phyloP scores from a whole-genome alignment of 768 basidiomycete genomes.

The Tylopilus plumbeoviolaceoides region DNA sequence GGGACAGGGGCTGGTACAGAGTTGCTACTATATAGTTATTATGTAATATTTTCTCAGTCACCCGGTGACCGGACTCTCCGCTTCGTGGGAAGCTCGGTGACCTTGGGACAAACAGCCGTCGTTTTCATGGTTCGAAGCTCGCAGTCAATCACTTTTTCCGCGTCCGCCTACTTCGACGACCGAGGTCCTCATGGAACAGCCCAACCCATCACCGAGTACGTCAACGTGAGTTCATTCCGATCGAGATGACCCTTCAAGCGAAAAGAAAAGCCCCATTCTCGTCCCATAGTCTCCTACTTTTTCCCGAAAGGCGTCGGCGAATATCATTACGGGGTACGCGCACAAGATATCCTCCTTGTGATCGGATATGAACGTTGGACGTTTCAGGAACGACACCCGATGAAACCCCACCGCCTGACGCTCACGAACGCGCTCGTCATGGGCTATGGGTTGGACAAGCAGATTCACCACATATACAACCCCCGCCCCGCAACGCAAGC shows the following conservation, averaged over 20 bases:
- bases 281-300: constrained; percentile 93
- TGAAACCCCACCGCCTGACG: constrained; percentile 97
- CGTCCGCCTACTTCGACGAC: constrained; percentile 72
- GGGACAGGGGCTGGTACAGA: no score
- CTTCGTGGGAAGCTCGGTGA: no score
- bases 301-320: constrained; percentile 91
- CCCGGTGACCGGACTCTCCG: no score
- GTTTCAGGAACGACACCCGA: constrained; percentile 89
- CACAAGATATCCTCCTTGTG: background rate
- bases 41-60: no score
- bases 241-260: constrained; percentile 3
- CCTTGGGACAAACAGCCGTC: no score
- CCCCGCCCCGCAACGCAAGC: constrained; percentile 85
- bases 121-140: no score
- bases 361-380: background rate
- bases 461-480: constrained; percentile 88
- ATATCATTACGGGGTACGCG: constrained; percentile 90
- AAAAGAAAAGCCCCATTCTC: constrained; percentile 30
- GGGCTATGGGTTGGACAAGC: constrained; percentile 94
- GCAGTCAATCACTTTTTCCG: no score
- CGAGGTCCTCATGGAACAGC: constrained; percentile 67
- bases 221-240: constrained; percentile 52
- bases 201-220: constrained; percentile 73
- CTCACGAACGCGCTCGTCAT: constrained; percentile 93
- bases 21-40: no score